phyloP scores from a whole-genome alignment of 192 early-diverging fungal genomes.

The Ambispora gerdemannii region DNA sequence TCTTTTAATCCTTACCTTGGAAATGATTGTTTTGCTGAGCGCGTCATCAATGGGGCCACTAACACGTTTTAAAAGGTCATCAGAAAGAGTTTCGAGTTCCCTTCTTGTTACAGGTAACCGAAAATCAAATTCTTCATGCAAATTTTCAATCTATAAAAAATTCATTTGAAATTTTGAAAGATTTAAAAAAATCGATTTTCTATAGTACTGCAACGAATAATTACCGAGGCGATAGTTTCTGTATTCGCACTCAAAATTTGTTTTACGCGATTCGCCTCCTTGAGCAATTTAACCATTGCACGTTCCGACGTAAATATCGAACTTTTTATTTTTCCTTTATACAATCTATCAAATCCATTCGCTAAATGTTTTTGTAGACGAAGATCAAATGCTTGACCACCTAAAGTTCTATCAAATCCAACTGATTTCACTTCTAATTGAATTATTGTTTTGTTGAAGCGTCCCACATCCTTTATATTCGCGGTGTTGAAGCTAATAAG shows the following conservation, averaged over 20 bases:
- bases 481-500: conserved; percentile 74
- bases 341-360: conserved; percentile 61
- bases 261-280: conserved; percentile 95
- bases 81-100: conserved; percentile 70
- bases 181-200: background rate
- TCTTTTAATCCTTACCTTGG: conserved; percentile 43
- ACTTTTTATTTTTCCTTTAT: conserved; percentile 46
- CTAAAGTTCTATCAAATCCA: conserved; percentile 79
- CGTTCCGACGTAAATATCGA: conserved; percentile 65
- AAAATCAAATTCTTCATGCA: conserved; percentile 88
- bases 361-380: conserved; percentile 78
- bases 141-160: conserved; percentile 67
- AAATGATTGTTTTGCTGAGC: conserved; percentile 63
- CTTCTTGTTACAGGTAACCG: conserved; percentile 68
- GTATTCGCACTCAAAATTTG: conserved; percentile 93
- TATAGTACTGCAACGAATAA: conserved; percentile 23
- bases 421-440: conserved; percentile 79
- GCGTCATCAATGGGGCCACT: conserved; percentile 70
- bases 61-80: conserved; percentile 68
- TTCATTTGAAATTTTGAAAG: background rate
- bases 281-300: conserved; percentile 85
- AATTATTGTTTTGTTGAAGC: conserved; percentile 51
- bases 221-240: conserved; percentile 76
- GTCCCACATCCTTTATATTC: conserved; percentile 55
- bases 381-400: conserved; percentile 85